Evolutionary conservation across 805 yeast genomes (phyloP), one percentile per base, ranked within the genome.

Genomic region (Wickerhamiella hasegawae): DNA sequence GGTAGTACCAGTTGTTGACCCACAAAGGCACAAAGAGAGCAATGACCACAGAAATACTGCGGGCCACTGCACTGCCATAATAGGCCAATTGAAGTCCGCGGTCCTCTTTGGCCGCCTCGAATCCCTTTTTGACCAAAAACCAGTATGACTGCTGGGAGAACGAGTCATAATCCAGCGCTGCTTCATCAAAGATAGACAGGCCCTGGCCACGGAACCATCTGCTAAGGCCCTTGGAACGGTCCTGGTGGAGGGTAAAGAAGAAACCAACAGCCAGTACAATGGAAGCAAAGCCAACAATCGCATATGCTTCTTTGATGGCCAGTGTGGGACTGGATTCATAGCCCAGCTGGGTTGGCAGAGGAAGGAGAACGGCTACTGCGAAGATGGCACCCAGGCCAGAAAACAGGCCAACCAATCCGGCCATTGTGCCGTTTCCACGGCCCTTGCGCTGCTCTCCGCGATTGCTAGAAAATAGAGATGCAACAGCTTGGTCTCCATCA

Each of bases 311-410:
- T 41, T 61, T 60, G 36, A 76, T 49, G 1, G 73, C 66, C 4
- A 46, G 52, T 5, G 66, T 65, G 14, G 71, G 65, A 9, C 16
- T 26, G 14, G n/a, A 14, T 15, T 46, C 42, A 15, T 54, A 47
- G 10, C 66, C 68, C 38, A 71, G 57, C 39, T 53, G 58, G 1
- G 68, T 63, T 0, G 83, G 82, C 16, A 76, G 52, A 11, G 81
- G 67, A 16, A 76, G 52, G 28, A 71, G 63, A 28, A 64, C 52
- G 1, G 67, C 48, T 1, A 74, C 81, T 0, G 81, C 64, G 40
- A 73, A 66, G 1, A 76, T 63, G 1, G 83, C 84, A 33, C 84
- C 84, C 14, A 71, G 48, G 0, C 83, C 83, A 14, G 78, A 63
- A 33, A 66, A 57, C 12, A 72, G 51, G 2, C 85, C 85, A 29